A percentile compares a stretch with the other conserved stretches of the same genome.
phyloP scores from a whole-genome alignment of 2,329 filamentous ascomycete genomes.

The Claviceps sp. region DNA sequence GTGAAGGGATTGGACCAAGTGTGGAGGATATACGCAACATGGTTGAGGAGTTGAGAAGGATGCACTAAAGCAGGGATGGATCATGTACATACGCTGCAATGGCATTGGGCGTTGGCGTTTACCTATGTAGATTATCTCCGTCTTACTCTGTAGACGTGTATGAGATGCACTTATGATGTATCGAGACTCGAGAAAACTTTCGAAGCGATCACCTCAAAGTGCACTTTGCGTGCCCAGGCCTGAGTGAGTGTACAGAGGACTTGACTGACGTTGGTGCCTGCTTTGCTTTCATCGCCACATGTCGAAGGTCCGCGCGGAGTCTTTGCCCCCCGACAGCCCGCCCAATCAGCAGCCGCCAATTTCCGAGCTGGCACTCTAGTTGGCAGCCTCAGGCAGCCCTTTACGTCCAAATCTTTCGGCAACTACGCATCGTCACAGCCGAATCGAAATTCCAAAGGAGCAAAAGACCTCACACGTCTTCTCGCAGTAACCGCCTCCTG shows the following conservation, averaged over 20 bases:
- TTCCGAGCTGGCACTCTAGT: constrained; percentile 26
- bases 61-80: constrained; percentile 31
- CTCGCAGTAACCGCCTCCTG: constrained; percentile 11
- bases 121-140: neutral
- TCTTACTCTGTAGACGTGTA: neutral
- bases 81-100: neutral
- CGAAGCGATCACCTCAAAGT: no score
- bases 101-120: neutral
- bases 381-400: constrained; percentile 30
- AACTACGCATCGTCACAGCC: constrained; percentile 24
- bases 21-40: constrained; percentile 49
- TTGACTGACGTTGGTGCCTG: no score
- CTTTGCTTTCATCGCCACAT: no score
- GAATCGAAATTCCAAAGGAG: constrained; percentile 13
- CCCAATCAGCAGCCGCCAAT: constrained; percentile 35
- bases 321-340: neutral
- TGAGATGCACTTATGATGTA: no score
- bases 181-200: no score
- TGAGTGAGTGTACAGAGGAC: no score
- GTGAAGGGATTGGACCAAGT: constrained; percentile 42
- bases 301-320: no score
- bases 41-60: constrained; percentile 47
- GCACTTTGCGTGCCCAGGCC: no score
- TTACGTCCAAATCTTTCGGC: constrained; percentile 28
- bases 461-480: constrained; percentile 34